Percentiles rank a stretch among this genome's conserved stretches.
Evolutionary conservation across 2,329 filamentous ascomycete species (phyloP).

Genomic region (Elsinoe batatas): DNA sequence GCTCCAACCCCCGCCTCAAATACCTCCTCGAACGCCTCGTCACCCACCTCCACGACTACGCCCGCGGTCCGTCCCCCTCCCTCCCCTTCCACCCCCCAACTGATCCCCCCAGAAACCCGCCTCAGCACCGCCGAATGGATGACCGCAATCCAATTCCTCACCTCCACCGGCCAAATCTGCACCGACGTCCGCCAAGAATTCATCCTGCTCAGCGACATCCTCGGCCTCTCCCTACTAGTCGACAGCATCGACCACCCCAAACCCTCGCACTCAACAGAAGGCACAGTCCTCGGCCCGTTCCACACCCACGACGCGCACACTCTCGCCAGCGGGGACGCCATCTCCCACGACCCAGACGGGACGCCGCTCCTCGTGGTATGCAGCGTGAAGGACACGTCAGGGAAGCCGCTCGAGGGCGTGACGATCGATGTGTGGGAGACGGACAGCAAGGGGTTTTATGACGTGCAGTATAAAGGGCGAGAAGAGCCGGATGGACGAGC

Average conservation of each 20-base stretch:
- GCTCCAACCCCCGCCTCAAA: conserved; percentile 53
- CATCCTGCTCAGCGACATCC: conserved; percentile 70
- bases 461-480: conserved; percentile 63
- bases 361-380: conserved; percentile 65
- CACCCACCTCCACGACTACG: conserved; percentile 71
- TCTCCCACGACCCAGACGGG: conserved; percentile 60
- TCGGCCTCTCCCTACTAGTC: conserved; percentile 69
- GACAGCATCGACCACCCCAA: conserved; percentile 80
- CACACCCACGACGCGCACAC: conserved; percentile 66
- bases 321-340: conserved; percentile 47
- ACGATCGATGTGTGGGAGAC: conserved; percentile 82
- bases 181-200: conserved; percentile 60
- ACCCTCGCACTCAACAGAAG: conserved; percentile 58
- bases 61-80: conserved; percentile 38
- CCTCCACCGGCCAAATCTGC: conserved; percentile 61
- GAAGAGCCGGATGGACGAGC: conserved; percentile 61
- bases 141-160: conserved; percentile 61
- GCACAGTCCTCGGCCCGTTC: conserved; percentile 72
- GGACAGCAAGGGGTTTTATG: conserved; percentile 69
- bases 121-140: conserved; percentile 72
- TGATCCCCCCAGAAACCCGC: conserved; percentile 44
- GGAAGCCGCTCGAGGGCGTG: conserved; percentile 53
- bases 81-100: no score
- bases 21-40: conserved; percentile 67
- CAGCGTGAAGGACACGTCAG: conserved; percentile 55